Percentiles rank a stretch among this genome's conserved stretches.
These are phyloP conservation scores for Aspergillus persii DNA, from an alignment of 2,329 filamentous ascomycete species.

Conservation along the genomic window DNA sequence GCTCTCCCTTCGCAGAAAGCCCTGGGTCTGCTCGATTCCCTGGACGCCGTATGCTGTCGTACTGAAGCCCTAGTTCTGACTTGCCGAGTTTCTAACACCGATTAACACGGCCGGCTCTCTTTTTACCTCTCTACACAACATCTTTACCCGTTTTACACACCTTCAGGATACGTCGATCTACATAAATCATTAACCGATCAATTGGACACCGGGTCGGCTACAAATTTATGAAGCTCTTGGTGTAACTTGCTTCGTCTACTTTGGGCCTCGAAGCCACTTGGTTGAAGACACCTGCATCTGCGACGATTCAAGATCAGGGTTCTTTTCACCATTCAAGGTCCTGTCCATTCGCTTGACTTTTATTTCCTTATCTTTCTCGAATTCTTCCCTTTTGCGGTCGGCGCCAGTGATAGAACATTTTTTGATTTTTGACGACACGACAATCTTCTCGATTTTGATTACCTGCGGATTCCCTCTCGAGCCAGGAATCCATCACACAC, in stretches of 20 bases:
- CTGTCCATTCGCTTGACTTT: conserved; percentile 20
- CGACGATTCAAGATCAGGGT: background rate
- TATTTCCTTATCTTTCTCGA: conserved; percentile 8
- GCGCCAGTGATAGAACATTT: conserved; percentile 2
- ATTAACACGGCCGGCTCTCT: background rate
- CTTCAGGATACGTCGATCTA: background rate
- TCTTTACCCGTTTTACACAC: background rate
- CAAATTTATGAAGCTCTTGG: background rate
- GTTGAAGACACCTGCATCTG: background rate
- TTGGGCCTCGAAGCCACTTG: conserved; percentile 1
- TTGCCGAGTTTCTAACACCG: background rate
- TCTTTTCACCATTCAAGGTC: conserved; percentile 2
- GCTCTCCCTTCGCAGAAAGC: conserved; percentile 36
- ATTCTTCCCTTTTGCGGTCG: background rate
- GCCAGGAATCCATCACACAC: background rate
- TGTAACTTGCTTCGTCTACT: conserved; percentile 2
- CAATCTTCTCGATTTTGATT: background rate
- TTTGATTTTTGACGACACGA: conserved; percentile 10
- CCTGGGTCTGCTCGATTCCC: conserved; percentile 34
- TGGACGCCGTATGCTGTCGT: conserved; percentile 47
- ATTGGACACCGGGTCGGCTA: background rate
- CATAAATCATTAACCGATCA: background rate
- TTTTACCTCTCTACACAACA: background rate
- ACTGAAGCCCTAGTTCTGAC: conserved; percentile 22
- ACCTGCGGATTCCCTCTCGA: background rate